Conservation (phyloP, 768 basidiomycete species). For the Boletus edulis region DNA sequence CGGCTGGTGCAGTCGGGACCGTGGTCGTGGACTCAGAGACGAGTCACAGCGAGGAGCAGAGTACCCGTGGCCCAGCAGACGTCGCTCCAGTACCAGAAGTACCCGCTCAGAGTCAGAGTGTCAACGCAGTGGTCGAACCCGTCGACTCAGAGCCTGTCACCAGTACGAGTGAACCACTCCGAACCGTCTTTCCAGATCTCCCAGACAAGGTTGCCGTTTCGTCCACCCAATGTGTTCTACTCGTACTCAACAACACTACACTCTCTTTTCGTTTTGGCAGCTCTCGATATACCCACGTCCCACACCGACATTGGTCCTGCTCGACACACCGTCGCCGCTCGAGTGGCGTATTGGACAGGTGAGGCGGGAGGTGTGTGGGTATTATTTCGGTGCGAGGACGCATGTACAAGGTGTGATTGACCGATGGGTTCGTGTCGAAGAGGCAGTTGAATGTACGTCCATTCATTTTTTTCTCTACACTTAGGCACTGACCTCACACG, state of each 20-base stretch:
- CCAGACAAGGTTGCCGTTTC: conserved; percentile 24
- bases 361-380: conserved; percentile 56
- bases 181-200: conserved; percentile 14
- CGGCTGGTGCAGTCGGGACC: conserved; percentile 15
- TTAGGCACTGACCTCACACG: neutral
- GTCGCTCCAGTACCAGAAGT: neutral
- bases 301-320: conserved; percentile 61
- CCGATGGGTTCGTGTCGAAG: conserved; percentile 84
- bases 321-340: conserved; percentile 71
- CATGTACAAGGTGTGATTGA: conserved; percentile 72
- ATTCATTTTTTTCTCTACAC: too few species aligned
- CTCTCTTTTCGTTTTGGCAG: conserved; percentile 37
- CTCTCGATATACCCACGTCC: conserved; percentile 78
- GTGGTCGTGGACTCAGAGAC: conserved; percentile 12
- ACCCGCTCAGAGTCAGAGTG: neutral
- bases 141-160: neutral
- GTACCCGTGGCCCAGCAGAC: neutral
- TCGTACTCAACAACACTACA: too few species aligned
- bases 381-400: conserved; percentile 55
- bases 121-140: neutral
- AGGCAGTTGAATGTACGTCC: conserved; percentile 77
- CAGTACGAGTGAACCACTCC: conserved; percentile 9
- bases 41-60: conserved; percentile 1
- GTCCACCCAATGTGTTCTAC: neutral
- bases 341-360: conserved; percentile 73